Evolutionary conservation across 257 asterid species (phyloP).

Genomic region (Knoxia roxburghii): DNA sequence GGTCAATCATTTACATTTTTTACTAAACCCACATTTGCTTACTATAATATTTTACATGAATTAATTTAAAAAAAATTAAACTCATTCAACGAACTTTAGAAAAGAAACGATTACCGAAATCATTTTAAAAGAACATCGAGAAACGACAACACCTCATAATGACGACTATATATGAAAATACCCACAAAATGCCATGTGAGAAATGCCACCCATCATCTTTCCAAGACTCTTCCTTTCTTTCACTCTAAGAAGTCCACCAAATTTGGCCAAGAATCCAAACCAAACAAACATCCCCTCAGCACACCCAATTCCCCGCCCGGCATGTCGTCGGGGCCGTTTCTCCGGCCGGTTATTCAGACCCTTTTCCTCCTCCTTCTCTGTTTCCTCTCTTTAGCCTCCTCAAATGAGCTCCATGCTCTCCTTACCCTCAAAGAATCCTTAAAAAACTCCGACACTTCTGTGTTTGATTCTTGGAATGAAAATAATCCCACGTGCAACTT

Average conservation of each 20-base stretch:
- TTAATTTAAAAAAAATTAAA: too few relatives aligned
- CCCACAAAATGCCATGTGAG: conserved; percentile 13
- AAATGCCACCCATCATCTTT: conserved; percentile 16
- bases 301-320: conserved; percentile 17
- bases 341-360: conserved; percentile 21
- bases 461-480: conserved; percentile 60
- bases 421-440: conserved; percentile 51
- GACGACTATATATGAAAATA: neutral
- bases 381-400: conserved; percentile 33
- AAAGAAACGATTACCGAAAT: neutral
- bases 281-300: conserved; percentile 1
- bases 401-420: conserved; percentile 61
- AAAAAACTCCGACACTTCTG: conserved; percentile 25
- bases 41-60: too few relatives aligned
- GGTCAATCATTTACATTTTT: too few relatives aligned
- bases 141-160: neutral
- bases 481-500: conserved; percentile 34
- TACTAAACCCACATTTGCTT: too few relatives aligned
- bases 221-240: conserved; percentile 8
- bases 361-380: conserved; percentile 21
- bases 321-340: conserved; percentile 34
- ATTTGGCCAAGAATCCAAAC: conserved; percentile 7
- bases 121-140: neutral
- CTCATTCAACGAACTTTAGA: neutral
- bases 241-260: conserved; percentile 21